A percentile compares a stretch with the other conserved stretches of the same genome.
These are phyloP conservation scores for Xanthoconium separans DNA, from an alignment of 1,284 basidiomycete species.

Conservation along the genomic window DNA sequence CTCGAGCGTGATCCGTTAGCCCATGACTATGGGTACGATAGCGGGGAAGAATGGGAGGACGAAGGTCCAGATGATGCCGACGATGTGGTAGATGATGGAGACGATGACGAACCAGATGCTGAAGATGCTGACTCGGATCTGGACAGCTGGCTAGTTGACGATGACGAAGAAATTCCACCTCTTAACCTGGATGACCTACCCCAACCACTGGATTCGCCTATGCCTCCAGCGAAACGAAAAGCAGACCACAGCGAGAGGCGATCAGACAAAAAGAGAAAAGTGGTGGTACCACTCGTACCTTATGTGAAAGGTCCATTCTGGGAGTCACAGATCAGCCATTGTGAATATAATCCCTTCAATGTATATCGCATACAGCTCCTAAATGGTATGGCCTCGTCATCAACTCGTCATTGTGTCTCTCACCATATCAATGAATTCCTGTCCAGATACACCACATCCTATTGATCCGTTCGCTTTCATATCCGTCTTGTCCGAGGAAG, in stretches of 20 bases:
- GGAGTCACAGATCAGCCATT: slow-evolving; percentile 62
- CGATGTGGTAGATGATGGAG: slow-evolving; percentile 66
- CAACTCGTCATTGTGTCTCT: neutral
- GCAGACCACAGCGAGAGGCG: slow-evolving; percentile 45
- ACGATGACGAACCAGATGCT: slow-evolving; percentile 60
- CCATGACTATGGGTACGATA: slow-evolving; percentile 82
- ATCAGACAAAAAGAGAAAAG: slow-evolving; percentile 64
- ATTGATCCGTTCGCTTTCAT: slow-evolving; percentile 79
- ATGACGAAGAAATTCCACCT: slow-evolving; percentile 59
- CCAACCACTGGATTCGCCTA: slow-evolving; percentile 37
- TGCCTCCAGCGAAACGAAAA: slow-evolving; percentile 53
- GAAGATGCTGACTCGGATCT: slow-evolving; percentile 69
- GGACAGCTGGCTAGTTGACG: slow-evolving; percentile 77
- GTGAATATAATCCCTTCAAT: slow-evolving; percentile 63
- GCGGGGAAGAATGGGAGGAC: slow-evolving; percentile 84
- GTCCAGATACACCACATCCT: slow-evolving; percentile 65
- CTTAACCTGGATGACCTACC: slow-evolving; percentile 42
- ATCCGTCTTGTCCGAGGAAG: slow-evolving; percentile 45
- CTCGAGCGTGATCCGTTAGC: slow-evolving; percentile 66
- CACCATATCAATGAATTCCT: neutral
- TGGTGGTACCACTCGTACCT: slow-evolving; percentile 72
- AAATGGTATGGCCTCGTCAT: slow-evolving; percentile 53
- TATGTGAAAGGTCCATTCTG: slow-evolving; percentile 76
- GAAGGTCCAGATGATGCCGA: slow-evolving; percentile 72
- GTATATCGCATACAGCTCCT: slow-evolving; percentile 72